Base-by-base conservation (phyloP, 129 eudicot species). In the Lactuca sativa region DNA sequence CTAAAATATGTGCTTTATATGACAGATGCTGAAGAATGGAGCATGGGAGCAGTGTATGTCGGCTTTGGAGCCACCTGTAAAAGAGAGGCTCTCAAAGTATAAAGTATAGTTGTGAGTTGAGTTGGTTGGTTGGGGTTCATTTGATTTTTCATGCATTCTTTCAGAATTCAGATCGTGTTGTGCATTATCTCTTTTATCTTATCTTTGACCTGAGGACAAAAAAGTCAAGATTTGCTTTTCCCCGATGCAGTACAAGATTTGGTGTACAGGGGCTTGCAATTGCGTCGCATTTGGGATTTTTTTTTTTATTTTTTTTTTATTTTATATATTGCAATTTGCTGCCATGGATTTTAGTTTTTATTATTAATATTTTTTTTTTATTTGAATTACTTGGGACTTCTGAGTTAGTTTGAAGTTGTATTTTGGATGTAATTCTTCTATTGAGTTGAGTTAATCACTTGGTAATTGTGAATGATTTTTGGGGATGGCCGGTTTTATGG, bases 11-110 rank as follows among this genome's bases (percentile, higher is more conserved):
- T 36, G 2, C 6, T 36, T 36, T 64, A 14, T 44, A 40, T 70
- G 62, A 47, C 83, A 92, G 97, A 86, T 92, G 97, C 86, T 92
- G 66, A 76, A 76, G 70, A 81, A 89, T 73, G 98, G 92, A 77
- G 90, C 91, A 44, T 92, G 98, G 98, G 98, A 92, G 69, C 96
- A 89, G 69, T 92, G 92, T 81, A 79, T 92, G 89, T 89, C 90
- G 7, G 83, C 95, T 17, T 80, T 92, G 82, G 98, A 92, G 74
- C 88, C 92, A 18, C 82, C 86, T 1, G 86, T 89, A 71, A 83
- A 79, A 79, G 95, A 89, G 65, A 85, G 73, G 83, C 85, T 92
- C 17, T 77, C 77, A 17, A 89, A 77, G 80, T 89, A 92, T 74
- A 84, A 83, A 80, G 86, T 92, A 51, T 83, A 80, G 71, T 63